These are phyloP conservation scores for Fusarium equiseti DNA, from an alignment of 2,329 filamentous ascomycete species.

Conservation along the genomic window DNA sequence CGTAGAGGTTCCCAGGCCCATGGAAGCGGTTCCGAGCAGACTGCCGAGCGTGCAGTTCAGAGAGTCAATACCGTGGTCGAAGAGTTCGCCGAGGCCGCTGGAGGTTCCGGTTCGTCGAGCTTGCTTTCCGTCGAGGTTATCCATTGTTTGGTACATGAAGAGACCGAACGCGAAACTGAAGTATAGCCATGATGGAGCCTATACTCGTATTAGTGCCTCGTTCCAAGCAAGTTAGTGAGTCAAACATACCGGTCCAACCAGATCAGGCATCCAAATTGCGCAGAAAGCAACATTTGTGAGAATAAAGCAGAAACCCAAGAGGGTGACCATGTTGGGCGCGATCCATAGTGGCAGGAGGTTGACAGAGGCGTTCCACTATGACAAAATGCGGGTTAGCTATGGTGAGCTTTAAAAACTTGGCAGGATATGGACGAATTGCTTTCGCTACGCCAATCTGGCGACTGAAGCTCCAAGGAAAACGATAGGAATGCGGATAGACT, in stretches of 20 bases:
- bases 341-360: constrained; percentile 94
- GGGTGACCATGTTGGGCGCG: constrained; percentile 96
- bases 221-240: background rate
- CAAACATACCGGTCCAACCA: constrained; percentile 83
- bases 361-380: constrained; percentile 95
- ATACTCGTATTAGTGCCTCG: constrained; percentile 24
- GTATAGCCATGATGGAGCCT: constrained; percentile 93
- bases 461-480: background rate
- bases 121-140: constrained; percentile 99
- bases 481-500: constrained; percentile 14
- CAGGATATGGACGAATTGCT: background rate
- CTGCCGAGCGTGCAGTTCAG: constrained; percentile 96
- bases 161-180: constrained; percentile 95
- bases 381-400: constrained; percentile 38
- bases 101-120: constrained; percentile 94
- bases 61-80: constrained; percentile 98
- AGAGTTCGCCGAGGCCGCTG: constrained; percentile 93
- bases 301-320: constrained; percentile 95
- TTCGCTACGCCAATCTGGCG: background rate
- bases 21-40: constrained; percentile 89
- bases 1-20: constrained; percentile 87
- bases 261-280: constrained; percentile 86
- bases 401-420: constrained; percentile 16
- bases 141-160: constrained; percentile 99
- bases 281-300: constrained; percentile 82